Percentiles rank a stretch among this genome's conserved stretches.
These are phyloP conservation scores for Laetiporus sulphureus DNA, from an alignment of 1,284 basidiomycete species.

Conservation along the genomic window DNA sequence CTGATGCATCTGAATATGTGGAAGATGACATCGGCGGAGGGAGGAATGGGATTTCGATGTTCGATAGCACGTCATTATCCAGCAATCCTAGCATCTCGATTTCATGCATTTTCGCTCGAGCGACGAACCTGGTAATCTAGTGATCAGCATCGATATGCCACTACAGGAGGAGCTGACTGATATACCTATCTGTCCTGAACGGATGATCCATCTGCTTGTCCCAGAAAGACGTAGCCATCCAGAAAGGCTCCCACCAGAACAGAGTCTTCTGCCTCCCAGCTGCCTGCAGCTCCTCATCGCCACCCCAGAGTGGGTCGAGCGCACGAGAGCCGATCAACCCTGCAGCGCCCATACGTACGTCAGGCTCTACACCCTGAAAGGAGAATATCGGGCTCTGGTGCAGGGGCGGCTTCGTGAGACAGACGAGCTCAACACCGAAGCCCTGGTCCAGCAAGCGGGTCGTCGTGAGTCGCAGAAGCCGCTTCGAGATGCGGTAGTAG, in stretches of 20 bases:
- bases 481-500: conserved; percentile 90
- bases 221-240: conserved; percentile 78
- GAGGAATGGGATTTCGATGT: conserved; percentile 78
- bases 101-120: conserved; percentile 90
- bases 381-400: conserved; percentile 90
- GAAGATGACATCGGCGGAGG: conserved; percentile 29
- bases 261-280: conserved; percentile 40
- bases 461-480: conserved; percentile 86
- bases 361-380: conserved; percentile 57
- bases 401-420: conserved; percentile 87
- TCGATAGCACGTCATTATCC: conserved; percentile 82
- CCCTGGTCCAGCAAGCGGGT: conserved; percentile 96
- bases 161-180: too few relatives aligned
- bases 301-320: conserved; percentile 79
- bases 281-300: conserved; percentile 33
- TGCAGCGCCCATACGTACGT: conserved; percentile 35
- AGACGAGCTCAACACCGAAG: conserved; percentile 85
- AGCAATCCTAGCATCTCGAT: conserved; percentile 90
- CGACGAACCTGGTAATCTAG: conserved; percentile 89
- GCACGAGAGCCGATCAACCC: conserved; percentile 41
- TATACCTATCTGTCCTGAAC: conserved; percentile 75
- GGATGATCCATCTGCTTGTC: conserved; percentile 83
- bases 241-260: conserved; percentile 88
- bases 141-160: too few relatives aligned
- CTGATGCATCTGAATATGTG: not conserved